Percentiles rank a stretch among this genome's conserved stretches.
These are phyloP conservation scores for Fusarium multiceps DNA, from an alignment of 2,329 filamentous ascomycete species.

Conservation along the genomic window DNA sequence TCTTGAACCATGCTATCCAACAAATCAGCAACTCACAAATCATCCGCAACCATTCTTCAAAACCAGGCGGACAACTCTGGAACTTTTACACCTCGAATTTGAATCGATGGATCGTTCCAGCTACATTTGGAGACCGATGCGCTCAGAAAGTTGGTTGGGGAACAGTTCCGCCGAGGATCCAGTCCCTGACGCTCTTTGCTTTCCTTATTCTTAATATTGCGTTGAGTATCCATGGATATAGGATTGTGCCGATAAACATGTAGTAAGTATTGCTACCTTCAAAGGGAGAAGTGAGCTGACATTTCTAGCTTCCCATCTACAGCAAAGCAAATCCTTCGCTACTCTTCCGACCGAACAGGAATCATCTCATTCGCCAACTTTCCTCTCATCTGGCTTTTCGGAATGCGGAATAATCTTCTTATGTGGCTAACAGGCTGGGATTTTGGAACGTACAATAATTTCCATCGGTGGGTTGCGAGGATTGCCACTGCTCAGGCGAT, in stretches of 20 bases:
- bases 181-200: constrained; percentile 53
- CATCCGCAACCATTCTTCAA: not conserved
- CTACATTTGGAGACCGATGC: constrained; percentile 57
- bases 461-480: constrained; percentile 74
- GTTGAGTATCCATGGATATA: constrained; percentile 53
- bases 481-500: constrained; percentile 71
- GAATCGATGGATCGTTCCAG: constrained; percentile 52
- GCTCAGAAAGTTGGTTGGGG: constrained; percentile 59
- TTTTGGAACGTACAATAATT: constrained; percentile 73
- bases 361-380: constrained; percentile 73
- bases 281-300: too few species aligned
- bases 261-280: constrained; percentile 48
- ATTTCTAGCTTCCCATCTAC: constrained; percentile 49
- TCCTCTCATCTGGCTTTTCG: constrained; percentile 73
- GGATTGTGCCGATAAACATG: constrained; percentile 52
- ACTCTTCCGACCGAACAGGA: constrained; percentile 71
- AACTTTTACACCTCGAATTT: constrained; percentile 47
- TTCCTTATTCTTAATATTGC: constrained; percentile 55
- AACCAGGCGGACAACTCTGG: not conserved
- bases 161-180: constrained; percentile 58
- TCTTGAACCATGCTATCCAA: constrained; percentile 47
- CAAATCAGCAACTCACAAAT: constrained; percentile 16
- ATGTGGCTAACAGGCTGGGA: constrained; percentile 77
- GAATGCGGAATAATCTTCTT: constrained; percentile 73
- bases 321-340: constrained; percentile 59